Conservation (phyloP, 2,329 filamentous ascomycete genomes). For the Alternaria burnsii region DNA sequence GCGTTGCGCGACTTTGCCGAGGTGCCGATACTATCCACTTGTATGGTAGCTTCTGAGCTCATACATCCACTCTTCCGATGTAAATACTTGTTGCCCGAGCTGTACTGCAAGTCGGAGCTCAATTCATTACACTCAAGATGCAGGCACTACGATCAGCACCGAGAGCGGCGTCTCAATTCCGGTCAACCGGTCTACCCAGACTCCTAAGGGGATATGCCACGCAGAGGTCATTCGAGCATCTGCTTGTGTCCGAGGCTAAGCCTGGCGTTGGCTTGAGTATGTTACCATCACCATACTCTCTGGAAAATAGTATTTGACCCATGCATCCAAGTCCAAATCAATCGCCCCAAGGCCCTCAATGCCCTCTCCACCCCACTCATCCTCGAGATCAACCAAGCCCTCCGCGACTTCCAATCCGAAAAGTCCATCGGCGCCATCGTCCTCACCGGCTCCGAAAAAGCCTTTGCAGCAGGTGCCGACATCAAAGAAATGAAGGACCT, state of each 20-base stretch:
- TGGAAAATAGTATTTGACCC: constrained; percentile 1
- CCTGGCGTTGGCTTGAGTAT: constrained; percentile 90
- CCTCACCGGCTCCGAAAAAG: constrained; percentile 86
- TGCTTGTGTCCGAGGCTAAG: constrained; percentile 82
- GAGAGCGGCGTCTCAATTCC: constrained; percentile 68
- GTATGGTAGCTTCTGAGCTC: constrained; percentile 11
- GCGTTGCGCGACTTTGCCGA: constrained; percentile 28
- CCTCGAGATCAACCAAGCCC: constrained; percentile 70
- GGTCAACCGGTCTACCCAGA: constrained; percentile 64
- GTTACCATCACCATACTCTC: not conserved
- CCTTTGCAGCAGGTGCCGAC: constrained; percentile 84
- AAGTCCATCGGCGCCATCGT: constrained; percentile 57
- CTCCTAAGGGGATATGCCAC: constrained; percentile 61
- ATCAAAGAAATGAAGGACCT: constrained; percentile 99
- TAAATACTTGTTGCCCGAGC: constrained; percentile 1
- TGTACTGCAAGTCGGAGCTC: constrained; percentile 1
- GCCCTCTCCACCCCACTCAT: constrained; percentile 92
- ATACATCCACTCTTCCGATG: not conserved
- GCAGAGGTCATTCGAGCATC: constrained; percentile 73
- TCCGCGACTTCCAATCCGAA: constrained; percentile 47
- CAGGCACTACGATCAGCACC: constrained; percentile 67
- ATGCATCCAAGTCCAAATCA: constrained; percentile 76
- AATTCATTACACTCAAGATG: constrained; percentile 37
- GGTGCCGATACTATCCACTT: constrained; percentile 39
- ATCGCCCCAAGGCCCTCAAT: constrained; percentile 95